A percentile compares a stretch with the other conserved stretches of the same genome.
Evolutionary conservation across 2,329 filamentous ascomycete genomes (phyloP).

Genomic region (Claviceps sp.): DNA sequence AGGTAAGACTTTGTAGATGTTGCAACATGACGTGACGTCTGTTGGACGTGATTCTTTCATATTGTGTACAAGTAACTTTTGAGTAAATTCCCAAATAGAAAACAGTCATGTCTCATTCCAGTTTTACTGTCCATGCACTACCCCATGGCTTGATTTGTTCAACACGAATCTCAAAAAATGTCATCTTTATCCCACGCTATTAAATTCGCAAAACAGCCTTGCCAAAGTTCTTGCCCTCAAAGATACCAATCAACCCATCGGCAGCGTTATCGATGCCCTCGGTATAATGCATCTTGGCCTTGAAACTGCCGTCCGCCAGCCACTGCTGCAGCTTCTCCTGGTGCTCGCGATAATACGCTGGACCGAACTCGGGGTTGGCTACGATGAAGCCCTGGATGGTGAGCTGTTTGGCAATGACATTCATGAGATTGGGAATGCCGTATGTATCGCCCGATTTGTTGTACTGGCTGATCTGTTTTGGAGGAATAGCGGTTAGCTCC

Average conservation of each 20-base stretch:
- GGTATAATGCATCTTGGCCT: constrained; percentile 53
- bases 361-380: constrained; percentile 47
- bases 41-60: no score
- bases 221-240: constrained; percentile 70
- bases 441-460: constrained; percentile 41
- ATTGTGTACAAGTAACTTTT: no score
- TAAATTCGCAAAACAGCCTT: constrained; percentile 52
- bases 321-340: constrained; percentile 63
- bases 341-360: constrained; percentile 54
- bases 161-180: no score
- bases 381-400: constrained; percentile 69
- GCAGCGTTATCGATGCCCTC: constrained; percentile 68
- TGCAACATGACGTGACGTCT: no score
- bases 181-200: neutral
- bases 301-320: constrained; percentile 63
- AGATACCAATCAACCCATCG: constrained; percentile 61
- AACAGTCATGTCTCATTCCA: neutral
- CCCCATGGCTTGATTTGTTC: no score
- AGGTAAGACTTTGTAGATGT: no score
- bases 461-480: constrained; percentile 54
- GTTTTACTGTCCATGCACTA: no score
- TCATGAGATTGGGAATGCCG: constrained; percentile 51
- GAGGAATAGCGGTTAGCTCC: neutral
- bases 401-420: constrained; percentile 54
- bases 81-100: neutral